These are phyloP conservation scores for Cubamyces lactineus DNA, from an alignment of 768 basidiomycete genomes.

Conservation along the genomic window DNA sequence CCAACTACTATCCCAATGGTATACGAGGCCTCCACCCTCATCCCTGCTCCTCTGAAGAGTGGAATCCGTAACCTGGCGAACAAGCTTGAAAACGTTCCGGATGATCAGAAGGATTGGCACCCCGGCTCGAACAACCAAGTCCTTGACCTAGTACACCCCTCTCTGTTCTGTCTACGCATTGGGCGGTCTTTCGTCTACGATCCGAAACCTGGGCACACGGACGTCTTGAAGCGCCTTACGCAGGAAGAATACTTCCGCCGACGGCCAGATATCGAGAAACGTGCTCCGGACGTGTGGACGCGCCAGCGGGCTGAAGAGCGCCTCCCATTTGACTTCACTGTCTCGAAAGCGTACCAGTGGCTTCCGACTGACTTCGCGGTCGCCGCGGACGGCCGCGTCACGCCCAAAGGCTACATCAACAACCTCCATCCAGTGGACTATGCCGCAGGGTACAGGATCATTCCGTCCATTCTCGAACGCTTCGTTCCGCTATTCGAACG, in stretches of 20 bases:
- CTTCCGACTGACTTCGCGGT: slow-evolving; percentile 36
- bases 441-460: slow-evolving; percentile 21
- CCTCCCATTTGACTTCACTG: slow-evolving; percentile 13
- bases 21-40: slow-evolving; percentile 6
- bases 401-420: slow-evolving; percentile 36
- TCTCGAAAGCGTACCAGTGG: slow-evolving; percentile 32
- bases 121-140: slow-evolving; percentile 47
- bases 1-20: slow-evolving; percentile 8
- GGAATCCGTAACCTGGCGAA: not conserved
- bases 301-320: not conserved
- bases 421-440: slow-evolving; percentile 31
- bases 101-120: slow-evolving; percentile 48
- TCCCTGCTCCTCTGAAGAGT: not conserved
- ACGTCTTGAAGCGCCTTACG: not conserved
- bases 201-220: not conserved
- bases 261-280: not conserved
- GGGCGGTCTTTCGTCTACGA: slow-evolving; percentile 7
- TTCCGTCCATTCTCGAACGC: slow-evolving; percentile 20
- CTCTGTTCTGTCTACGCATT: slow-evolving; percentile 41
- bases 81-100: slow-evolving; percentile 42
- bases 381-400: slow-evolving; percentile 26
- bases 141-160: slow-evolving; percentile 50
- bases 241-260: not conserved
- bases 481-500: slow-evolving; percentile 35
- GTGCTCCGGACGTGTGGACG: slow-evolving; percentile 3